Evolutionary conservation across 495 filamentous ascomycete genomes (phyloP).

Genomic region (Aspergillus incahuasiensis): DNA sequence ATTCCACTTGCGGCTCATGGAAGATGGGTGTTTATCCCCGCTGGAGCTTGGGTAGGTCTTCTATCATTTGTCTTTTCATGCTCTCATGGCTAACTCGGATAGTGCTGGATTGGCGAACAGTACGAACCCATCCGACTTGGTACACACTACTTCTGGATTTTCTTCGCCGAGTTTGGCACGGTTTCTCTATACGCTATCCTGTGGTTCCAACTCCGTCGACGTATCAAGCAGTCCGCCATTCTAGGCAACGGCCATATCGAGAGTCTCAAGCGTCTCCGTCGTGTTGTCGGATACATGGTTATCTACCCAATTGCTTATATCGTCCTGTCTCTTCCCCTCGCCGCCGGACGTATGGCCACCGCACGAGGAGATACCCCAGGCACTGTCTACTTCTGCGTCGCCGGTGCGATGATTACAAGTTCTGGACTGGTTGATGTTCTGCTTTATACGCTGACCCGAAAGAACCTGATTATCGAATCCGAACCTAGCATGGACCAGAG

Average conservation of each 20-base stretch:
- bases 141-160: conserved; percentile 79
- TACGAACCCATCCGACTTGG: conserved; percentile 60
- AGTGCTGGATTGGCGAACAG: conserved; percentile 67
- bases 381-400: conserved; percentile 59
- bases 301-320: conserved; percentile 74
- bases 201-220: conserved; percentile 54
- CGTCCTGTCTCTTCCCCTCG: conserved; percentile 65
- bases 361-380: conserved; percentile 53
- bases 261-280: conserved; percentile 37
- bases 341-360: conserved; percentile 61
- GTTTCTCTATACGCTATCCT: conserved; percentile 61
- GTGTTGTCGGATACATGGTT: conserved; percentile 63
- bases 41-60: conserved; percentile 55
- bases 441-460: conserved; percentile 66
- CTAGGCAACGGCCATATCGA: conserved; percentile 35
- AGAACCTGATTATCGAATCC: conserved; percentile 40
- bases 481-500: conserved; percentile 37
- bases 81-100: background rate
- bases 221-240: conserved; percentile 38
- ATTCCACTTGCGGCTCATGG: conserved; percentile 52
- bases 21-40: conserved; percentile 55
- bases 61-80: background rate
- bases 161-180: conserved; percentile 62
- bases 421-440: conserved; percentile 72
- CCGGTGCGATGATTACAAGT: conserved; percentile 67